phyloP scores from a whole-genome alignment of 2,329 filamentous ascomycete species.

The Pseudopithomyces maydicus region DNA sequence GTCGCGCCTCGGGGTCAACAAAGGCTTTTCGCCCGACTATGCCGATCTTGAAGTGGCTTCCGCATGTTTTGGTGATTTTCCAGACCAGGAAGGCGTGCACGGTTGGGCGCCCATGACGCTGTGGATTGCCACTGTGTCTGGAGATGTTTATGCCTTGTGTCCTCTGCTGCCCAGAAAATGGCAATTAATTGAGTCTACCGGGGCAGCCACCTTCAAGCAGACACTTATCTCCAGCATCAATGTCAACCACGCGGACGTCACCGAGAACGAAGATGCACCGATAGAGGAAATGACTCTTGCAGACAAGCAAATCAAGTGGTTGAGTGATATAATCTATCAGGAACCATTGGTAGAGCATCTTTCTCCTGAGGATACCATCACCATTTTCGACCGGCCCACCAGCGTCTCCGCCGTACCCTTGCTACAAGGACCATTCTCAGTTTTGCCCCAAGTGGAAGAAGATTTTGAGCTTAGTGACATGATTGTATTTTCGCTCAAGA shows the following conservation, averaged over 20 bases:
- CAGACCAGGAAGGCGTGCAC: conserved; percentile 60
- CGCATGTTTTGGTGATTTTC: conserved; percentile 81
- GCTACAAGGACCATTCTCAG: conserved; percentile 65
- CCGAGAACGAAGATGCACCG: conserved; percentile 44
- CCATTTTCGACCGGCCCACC: conserved; percentile 62
- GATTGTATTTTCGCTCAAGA: conserved; percentile 57
- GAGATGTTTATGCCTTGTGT: conserved; percentile 91
- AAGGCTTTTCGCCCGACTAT: conserved; percentile 84
- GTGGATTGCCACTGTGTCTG: conserved; percentile 94
- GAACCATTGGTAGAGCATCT: conserved; percentile 52
- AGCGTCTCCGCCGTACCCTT: conserved; percentile 62
- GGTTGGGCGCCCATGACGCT: conserved; percentile 94
- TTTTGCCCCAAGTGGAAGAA: conserved; percentile 57
- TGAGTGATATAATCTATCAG: conserved; percentile 54
- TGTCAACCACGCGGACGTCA: conserved; percentile 58
- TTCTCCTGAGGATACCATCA: conserved; percentile 49
- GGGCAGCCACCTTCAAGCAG: conserved; percentile 72
- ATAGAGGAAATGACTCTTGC: conserved; percentile 48
- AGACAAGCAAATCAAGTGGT: conserved; percentile 65
- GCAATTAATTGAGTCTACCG: conserved; percentile 58
- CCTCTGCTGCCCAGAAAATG: conserved; percentile 87
- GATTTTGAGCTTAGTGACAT: conserved; percentile 66
- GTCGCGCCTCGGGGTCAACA: conserved; percentile 73
- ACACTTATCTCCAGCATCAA: conserved; percentile 84
- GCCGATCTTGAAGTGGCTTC: conserved; percentile 95